Evolutionary conservation across 106 monocot species (phyloP).

Genomic region (Platanthera zijinensis): DNA sequence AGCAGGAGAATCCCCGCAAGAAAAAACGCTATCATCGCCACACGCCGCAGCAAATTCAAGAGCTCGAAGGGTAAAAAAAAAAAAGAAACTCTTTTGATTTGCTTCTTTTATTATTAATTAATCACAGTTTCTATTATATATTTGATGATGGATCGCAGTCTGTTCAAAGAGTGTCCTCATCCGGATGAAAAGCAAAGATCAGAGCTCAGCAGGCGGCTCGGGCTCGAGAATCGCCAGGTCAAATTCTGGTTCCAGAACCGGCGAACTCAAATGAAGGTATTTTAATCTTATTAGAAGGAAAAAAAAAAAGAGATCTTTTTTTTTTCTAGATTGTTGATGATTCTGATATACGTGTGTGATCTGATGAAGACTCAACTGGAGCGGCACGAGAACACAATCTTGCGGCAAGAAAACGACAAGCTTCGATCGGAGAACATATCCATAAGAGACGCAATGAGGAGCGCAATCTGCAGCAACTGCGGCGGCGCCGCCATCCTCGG

Average conservation of each 20-base stretch:
- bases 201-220: constrained; percentile 6
- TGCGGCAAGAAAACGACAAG: constrained; percentile 85
- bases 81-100: background rate
- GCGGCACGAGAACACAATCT: constrained; percentile 70
- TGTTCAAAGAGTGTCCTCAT: constrained; percentile 17
- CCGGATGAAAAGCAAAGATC: constrained; percentile 11
- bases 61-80: constrained; percentile 59
- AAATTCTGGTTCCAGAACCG: constrained; percentile 19
- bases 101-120: background rate
- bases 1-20: constrained; percentile 42
- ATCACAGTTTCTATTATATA: too few species aligned
- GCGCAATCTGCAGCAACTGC: constrained; percentile 65
- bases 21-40: constrained; percentile 91
- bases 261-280: constrained; percentile 14
- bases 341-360: background rate
- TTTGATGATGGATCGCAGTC: background rate
- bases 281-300: too few species aligned
- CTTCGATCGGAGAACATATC: constrained; percentile 69
- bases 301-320: too few species aligned
- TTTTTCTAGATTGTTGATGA: too few species aligned
- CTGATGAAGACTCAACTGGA: constrained; percentile 64
- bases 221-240: constrained; percentile 8
- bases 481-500: constrained; percentile 72
- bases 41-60: constrained; percentile 89
- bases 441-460: constrained; percentile 64